Evolutionary conservation across 768 basidiomycete species (phyloP), one percentile per base, ranked within the genome.

Genomic region (Collybiopsis confluens): DNA sequence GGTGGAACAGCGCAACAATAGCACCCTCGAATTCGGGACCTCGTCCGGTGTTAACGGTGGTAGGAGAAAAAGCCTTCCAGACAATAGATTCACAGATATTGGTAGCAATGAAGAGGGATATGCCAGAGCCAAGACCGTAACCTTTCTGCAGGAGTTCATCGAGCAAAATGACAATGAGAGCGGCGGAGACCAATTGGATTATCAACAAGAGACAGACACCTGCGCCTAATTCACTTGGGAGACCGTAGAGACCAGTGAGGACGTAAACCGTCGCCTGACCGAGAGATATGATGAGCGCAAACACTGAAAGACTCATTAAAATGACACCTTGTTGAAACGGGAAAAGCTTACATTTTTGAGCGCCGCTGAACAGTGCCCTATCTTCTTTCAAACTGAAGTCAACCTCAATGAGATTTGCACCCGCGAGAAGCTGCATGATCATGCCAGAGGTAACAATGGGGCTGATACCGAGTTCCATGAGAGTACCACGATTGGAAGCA

Each of bases 1-100:
- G 82, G 67, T 98, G 97, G 91, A 98, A 97, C 52, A 98, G 80
- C 1, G 95, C 87, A 60, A 98, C 90, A 60, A 98, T 77, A 35
- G 96, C 97, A 57, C 97, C 97, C 65, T 98, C 96, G 61, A 98
- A 99, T 69, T 99, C 97, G 49, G 95, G 90, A 2, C 96, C 96
- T 58, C 96, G 90, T 36, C 96, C 97, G 27, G 94, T 98, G 81
- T 98, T 98, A 72, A 98, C 73, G 43, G 97, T 98, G 20, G 93
- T 98, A 9, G 97, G 97, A 1, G 92, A 95, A 75, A 99, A 98
- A 1, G 96, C 97, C 67, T 99, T 99, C 96, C 96, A 99, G 67
- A 98, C 85, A 74, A 99, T 98, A 58, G 89, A 92, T 71, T 99
- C 97, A 71, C 96, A 98, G 62, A 99, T 98, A 79, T 98, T 99